phyloP scores from a whole-genome alignment of 352 stramenopile species.

The Phytophthora sojae region DNA sequence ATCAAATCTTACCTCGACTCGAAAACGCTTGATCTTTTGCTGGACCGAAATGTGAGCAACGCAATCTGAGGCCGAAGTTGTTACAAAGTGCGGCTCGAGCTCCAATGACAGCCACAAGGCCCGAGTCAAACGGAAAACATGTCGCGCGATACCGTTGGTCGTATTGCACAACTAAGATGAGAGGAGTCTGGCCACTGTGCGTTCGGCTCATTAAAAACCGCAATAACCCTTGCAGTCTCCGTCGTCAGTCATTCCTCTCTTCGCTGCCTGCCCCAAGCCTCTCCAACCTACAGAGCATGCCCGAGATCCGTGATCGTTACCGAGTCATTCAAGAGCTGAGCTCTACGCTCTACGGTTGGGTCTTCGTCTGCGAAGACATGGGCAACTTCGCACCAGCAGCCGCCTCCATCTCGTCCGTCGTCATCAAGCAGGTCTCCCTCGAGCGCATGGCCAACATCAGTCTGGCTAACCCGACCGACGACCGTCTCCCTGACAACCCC shows the following conservation, averaged over 20 bases:
- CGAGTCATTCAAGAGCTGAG: conserved; percentile 1
- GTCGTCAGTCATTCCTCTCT: background rate
- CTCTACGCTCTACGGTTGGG: background rate
- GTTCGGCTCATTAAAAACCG: background rate
- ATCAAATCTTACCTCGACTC: background rate
- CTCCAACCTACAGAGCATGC: background rate
- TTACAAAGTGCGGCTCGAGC: background rate
- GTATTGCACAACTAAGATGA: background rate
- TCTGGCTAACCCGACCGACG: conserved; percentile 7
- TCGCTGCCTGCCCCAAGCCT: background rate
- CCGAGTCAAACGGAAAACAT: background rate
- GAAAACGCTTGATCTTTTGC: background rate
- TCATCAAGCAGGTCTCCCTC: conserved; percentile 61
- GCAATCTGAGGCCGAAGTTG: background rate
- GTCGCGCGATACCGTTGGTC: background rate
- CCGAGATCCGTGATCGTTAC: conserved; percentile 18
- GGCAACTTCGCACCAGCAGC: background rate
- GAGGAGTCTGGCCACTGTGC: background rate
- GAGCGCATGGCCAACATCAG: conserved; percentile 21
- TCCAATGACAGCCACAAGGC: background rate
- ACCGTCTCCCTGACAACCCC: conserved; percentile 46
- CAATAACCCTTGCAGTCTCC: background rate
- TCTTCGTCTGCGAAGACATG: conserved; percentile 1
- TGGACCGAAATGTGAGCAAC: background rate
- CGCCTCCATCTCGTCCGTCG: conserved; percentile 21